Evolutionary conservation across 441 rosid genomes (phyloP).

Genomic region (Populus hybrid): DNA sequence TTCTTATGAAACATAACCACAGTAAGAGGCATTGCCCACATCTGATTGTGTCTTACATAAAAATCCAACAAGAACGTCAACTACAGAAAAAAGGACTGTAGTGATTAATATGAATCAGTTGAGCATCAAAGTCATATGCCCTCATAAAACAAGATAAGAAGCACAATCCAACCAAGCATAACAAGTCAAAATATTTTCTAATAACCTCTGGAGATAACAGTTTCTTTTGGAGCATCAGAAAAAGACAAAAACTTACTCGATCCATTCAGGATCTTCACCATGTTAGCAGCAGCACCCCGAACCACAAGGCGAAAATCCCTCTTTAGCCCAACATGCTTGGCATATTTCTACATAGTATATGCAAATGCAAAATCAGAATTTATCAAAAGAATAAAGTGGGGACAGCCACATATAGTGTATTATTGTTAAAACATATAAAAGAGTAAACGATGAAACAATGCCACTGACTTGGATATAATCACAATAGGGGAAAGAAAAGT

Average conservation of each 20-base stretch:
- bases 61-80: neutral
- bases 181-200: neutral
- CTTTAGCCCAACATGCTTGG: conserved; percentile 86
- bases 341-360: conserved; percentile 60
- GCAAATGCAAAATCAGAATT: conserved; percentile 24
- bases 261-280: conserved; percentile 80
- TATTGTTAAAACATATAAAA: neutral
- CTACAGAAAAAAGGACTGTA: neutral
- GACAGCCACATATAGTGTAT: neutral
- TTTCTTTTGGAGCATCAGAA: conserved; percentile 11
- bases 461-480: no score
- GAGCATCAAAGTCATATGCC: neutral
- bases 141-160: neutral
- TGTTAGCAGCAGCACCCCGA: conserved; percentile 96
- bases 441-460: neutral
- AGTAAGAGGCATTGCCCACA: neutral
- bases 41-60: neutral
- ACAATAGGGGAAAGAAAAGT: neutral
- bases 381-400: conserved; percentile 15
- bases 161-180: neutral
- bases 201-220: neutral
- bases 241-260: conserved; percentile 53
- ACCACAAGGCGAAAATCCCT: conserved; percentile 97
- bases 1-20: conserved; percentile 6
- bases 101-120: neutral